phyloP scores from a whole-genome alignment of 1,284 basidiomycete genomes.

The Leccinum idahoense region DNA sequence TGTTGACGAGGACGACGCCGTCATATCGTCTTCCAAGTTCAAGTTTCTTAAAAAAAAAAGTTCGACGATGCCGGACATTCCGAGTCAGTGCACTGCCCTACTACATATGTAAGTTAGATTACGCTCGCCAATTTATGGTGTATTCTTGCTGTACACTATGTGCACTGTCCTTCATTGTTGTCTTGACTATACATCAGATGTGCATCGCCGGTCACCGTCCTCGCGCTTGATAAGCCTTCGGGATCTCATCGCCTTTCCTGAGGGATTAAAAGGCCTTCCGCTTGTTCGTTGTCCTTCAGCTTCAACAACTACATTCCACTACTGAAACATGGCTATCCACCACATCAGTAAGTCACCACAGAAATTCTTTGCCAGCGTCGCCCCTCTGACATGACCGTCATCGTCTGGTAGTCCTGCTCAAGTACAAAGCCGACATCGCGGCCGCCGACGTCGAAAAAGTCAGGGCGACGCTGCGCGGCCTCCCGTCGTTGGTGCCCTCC shows the following conservation, averaged over 20 bases:
- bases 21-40: neutral
- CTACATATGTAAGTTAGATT: neutral
- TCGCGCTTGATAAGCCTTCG: neutral
- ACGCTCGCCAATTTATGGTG: neutral
- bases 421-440: constrained; percentile 16
- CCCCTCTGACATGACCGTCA: neutral
- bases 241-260: neutral
- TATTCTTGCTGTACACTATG: neutral
- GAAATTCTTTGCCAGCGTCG: neutral
- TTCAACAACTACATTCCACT: neutral
- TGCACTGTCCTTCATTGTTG: neutral
- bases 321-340: constrained; percentile 18
- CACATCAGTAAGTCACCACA: constrained; percentile 20
- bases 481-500: constrained; percentile 16
- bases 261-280: neutral
- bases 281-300: neutral
- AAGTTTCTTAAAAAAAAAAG: neutral
- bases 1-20: neutral
- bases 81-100: neutral
- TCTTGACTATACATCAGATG: neutral
- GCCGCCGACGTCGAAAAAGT: constrained; percentile 9
- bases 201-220: neutral
- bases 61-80: neutral
- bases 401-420: constrained; percentile 15
- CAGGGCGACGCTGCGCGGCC: neutral